Base-by-base conservation (phyloP, 345 rosid genomes). In the Laguncularia racemosa region DNA sequence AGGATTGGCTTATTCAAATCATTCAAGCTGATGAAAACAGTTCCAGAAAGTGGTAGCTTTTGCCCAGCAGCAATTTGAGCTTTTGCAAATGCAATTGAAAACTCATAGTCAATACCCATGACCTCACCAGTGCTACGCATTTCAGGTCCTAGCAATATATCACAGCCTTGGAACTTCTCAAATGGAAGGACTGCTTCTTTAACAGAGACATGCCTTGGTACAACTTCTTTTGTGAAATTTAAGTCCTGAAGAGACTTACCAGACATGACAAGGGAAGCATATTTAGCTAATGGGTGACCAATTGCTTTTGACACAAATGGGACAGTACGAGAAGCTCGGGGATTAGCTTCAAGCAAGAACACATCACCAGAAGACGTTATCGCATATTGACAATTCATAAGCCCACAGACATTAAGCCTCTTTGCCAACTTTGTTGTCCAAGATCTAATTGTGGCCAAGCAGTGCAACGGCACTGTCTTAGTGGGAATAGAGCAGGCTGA, bases 291-390 rank as follows among this genome's bases (percentile, higher is more conserved):
- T 12, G 96, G 99, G 61, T 89, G 97, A 28, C 99, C 99, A 56
- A 87, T 93, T 38, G 95, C 84, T 82, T 93, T 87, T n/a, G 99
- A 89, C 67, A 93, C 97, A 69, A 93, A 93, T 44, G 99, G 97
- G 49, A 93, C 92, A 11, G 97, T 89, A 18, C 96, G 92, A 26
- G 97, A 93, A 68, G 99, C 97, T 56, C 96, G 89, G 26, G 99
- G 97, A 74, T 93, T 93, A 16, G 96, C 99, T 76, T 93, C 99
- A 1, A 93, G 96, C 74, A 92, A 77, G 78, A 78, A 93, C 62
- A 89, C 99, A 57, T 87, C 87, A 33, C 85, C 85, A 23, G 89
- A 75, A 21, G 83, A 62, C 51, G 97, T 78, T 60, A 93, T 89
- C 3, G 99, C 97, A 16, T 85, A 89, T 62, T 87, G 96, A 71